phyloP scores from a whole-genome alignment of 805 yeast species.

The Barnettozyma pratensis region DNA sequence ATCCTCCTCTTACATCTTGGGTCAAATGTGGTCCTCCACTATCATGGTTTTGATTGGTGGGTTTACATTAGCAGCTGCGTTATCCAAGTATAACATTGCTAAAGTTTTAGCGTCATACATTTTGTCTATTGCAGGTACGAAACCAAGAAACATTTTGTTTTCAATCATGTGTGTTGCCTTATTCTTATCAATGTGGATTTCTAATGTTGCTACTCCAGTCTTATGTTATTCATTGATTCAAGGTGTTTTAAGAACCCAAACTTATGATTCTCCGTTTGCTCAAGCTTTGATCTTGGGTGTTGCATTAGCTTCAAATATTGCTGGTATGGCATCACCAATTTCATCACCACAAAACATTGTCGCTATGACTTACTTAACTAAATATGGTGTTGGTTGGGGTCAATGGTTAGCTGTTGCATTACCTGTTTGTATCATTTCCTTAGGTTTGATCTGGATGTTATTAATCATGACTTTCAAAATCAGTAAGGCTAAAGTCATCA shows the following conservation, averaged over 20 bases:
- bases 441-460: constrained; percentile 66
- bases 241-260: constrained; percentile 76
- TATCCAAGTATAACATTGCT: constrained; percentile 86
- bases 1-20: constrained; percentile 64
- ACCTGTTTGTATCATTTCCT: constrained; percentile 65
- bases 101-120: constrained; percentile 84
- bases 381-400: constrained; percentile 68
- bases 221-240: constrained; percentile 82
- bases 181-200: constrained; percentile 89
- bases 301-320: constrained; percentile 86
- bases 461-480: constrained; percentile 52
- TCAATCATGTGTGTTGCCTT: constrained; percentile 82
- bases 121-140: constrained; percentile 72
- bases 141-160: constrained; percentile 70
- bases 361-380: constrained; percentile 77
- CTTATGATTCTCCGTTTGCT: constrained; percentile 72
- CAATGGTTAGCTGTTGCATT: constrained; percentile 88
- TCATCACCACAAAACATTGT: constrained; percentile 95
- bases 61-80: constrained; percentile 87
- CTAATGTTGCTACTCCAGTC: constrained; percentile 96
- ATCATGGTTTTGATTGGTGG: constrained; percentile 89
- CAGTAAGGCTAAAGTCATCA: constrained; percentile 39
- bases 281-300: constrained; percentile 84
- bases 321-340: constrained; percentile 96
- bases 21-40: constrained; percentile 92